phyloP scores from a whole-genome alignment of 306 rosid species.

The Lathyrus aphaca region DNA sequence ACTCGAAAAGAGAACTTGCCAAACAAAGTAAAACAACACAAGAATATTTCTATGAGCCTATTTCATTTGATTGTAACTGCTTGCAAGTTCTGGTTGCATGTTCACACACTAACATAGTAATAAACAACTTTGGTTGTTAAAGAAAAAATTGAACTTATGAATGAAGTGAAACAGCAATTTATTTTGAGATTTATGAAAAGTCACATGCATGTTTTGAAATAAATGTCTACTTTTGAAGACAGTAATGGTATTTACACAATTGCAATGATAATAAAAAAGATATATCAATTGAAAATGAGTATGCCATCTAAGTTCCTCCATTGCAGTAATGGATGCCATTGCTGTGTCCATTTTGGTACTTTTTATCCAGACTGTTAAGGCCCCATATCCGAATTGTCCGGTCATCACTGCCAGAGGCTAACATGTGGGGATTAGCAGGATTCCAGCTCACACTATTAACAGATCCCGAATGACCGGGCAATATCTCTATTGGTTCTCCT shows the following conservation, averaged over 20 bases:
- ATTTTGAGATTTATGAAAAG: slow-evolving; percentile 59
- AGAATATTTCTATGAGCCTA: background rate
- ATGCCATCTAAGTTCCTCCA: slow-evolving; percentile 65
- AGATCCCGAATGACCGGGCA: slow-evolving; percentile 94
- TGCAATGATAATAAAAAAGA: slow-evolving; percentile 59
- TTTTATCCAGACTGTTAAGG: slow-evolving; percentile 58
- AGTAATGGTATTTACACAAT: slow-evolving; percentile 80
- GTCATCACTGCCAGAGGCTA: slow-evolving; percentile 98
- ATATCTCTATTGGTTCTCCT: slow-evolving; percentile 69
- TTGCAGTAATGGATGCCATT: slow-evolving; percentile 88
- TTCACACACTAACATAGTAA: background rate
- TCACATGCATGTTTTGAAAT: slow-evolving; percentile 67
- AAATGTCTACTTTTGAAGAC: slow-evolving; percentile 64
- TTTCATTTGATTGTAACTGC: background rate
- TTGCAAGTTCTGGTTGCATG: background rate
- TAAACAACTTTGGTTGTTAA: background rate
- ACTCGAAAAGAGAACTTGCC: slow-evolving; percentile 5
- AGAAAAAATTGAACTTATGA: background rate
- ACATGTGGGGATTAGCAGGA: slow-evolving; percentile 91
- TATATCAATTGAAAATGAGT: slow-evolving; percentile 44
- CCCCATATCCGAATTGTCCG: slow-evolving; percentile 97
- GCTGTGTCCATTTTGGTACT: slow-evolving; percentile 60
- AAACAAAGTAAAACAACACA: slow-evolving; percentile 1
- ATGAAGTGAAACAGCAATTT: slow-evolving; percentile 46
- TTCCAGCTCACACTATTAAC: slow-evolving; percentile 98